A percentile compares a stretch with the other conserved stretches of the same genome.
Conservation (phyloP, 257 asterid species). For the Petrea volubilis region DNA sequence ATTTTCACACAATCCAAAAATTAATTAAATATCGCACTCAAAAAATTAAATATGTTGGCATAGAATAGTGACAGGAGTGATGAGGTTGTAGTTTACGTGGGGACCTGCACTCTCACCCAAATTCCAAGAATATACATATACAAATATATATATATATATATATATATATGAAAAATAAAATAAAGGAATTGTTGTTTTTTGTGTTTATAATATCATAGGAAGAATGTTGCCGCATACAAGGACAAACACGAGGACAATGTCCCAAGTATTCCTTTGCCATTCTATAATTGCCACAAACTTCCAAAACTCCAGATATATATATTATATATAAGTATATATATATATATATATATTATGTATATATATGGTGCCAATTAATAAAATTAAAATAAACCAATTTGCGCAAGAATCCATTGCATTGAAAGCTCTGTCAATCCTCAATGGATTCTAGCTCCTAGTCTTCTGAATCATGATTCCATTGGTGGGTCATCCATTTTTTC, state of each 20-base stretch:
- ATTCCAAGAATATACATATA: neutral
- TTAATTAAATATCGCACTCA: neutral
- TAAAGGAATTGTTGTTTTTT: neutral
- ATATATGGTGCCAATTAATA: conserved; percentile 24
- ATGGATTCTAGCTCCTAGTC: conserved; percentile 49
- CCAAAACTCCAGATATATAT: conserved; percentile 54
- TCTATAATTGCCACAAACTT: conserved; percentile 28
- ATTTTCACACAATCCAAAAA: neutral
- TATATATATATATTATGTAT: conserved; percentile 37
- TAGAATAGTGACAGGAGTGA: conserved; percentile 47
- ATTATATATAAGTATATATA: conserved; percentile 17
- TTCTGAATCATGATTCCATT: conserved; percentile 41
- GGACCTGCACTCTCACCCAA: conserved; percentile 28
- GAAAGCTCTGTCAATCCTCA: conserved; percentile 40
- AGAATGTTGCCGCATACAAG: conserved; percentile 55
- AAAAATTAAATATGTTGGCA: conserved; percentile 10
- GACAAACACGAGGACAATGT: conserved; percentile 47
- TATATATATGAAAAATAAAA: neutral
- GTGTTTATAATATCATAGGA: conserved; percentile 36
- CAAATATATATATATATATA: neutral
- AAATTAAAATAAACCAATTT: conserved; percentile 28
- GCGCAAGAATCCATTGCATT: conserved; percentile 43
- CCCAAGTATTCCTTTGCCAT: conserved; percentile 33
- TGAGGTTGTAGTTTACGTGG: conserved; percentile 37
- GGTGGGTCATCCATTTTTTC: conserved; percentile 34